phyloP scores from a whole-genome alignment of 352 stramenopile genomes.

The Poterioochromonas sp. region DNA sequence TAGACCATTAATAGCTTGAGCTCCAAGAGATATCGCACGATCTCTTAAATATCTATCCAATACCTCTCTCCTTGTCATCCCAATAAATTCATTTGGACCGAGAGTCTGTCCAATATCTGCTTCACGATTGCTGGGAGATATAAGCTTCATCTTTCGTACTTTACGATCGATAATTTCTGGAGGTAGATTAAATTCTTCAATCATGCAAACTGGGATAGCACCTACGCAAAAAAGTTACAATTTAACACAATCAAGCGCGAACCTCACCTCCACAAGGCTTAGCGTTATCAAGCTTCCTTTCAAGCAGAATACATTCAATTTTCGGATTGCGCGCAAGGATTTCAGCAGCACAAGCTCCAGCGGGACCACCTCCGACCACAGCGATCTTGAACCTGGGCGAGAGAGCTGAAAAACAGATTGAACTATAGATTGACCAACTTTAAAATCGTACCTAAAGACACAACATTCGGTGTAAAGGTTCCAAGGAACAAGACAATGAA shows the following conservation, averaged over 20 bases:
- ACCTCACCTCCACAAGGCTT: slow-evolving; percentile 75
- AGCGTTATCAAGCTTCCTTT: slow-evolving; percentile 67
- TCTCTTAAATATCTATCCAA: slow-evolving; percentile 62
- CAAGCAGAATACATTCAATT: slow-evolving; percentile 46
- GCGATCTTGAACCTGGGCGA: slow-evolving; percentile 63
- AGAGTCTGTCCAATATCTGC: slow-evolving; percentile 71
- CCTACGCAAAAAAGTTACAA: too few species aligned
- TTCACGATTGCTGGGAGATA: slow-evolving; percentile 66
- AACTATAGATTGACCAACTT: too few species aligned
- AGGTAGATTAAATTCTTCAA: slow-evolving; percentile 72
- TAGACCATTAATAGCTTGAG: slow-evolving; percentile 61
- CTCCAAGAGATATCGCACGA: slow-evolving; percentile 53
- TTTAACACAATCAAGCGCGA: too few species aligned
- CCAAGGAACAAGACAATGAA: too few species aligned
- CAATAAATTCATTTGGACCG: slow-evolving; percentile 72
- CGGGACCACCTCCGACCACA: slow-evolving; percentile 67
- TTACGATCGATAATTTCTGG: slow-evolving; percentile 69
- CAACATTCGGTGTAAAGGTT: too few species aligned
- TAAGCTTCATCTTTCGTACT: slow-evolving; percentile 75
- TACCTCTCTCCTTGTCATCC: slow-evolving; percentile 71
- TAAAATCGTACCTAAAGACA: too few species aligned
- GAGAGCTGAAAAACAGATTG: too few species aligned
- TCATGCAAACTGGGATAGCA: slow-evolving; percentile 74
- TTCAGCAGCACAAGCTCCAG: slow-evolving; percentile 66
- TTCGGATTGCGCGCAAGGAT: slow-evolving; percentile 65